A percentile compares a stretch with the other conserved stretches of the same genome.
These are phyloP conservation scores for Rhizopogon vesiculosus DNA, from an alignment of 768 basidiomycete species.

Conservation along the genomic window DNA sequence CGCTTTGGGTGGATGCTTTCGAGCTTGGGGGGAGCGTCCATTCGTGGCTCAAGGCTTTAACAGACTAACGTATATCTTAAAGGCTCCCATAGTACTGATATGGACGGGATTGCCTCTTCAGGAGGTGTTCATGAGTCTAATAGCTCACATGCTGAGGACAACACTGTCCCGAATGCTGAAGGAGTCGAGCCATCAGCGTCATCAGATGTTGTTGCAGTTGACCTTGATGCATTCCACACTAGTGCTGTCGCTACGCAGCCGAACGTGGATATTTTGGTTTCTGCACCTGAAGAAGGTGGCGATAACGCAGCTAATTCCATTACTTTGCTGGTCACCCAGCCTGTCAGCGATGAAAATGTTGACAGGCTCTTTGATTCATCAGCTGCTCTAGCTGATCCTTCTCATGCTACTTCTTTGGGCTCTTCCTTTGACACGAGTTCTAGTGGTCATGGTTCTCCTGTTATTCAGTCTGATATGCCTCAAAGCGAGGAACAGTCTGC, in stretches of 20 bases:
- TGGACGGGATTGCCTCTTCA: constrained; percentile 28
- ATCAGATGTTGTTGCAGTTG: constrained; percentile 14
- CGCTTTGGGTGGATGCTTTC: constrained; percentile 44
- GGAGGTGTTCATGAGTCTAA: constrained; percentile 15
- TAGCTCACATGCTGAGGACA: constrained; percentile 14
- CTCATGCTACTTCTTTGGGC: constrained; percentile 29
- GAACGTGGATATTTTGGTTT: constrained; percentile 16
- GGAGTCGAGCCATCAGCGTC: constrained; percentile 22
- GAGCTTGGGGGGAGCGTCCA: constrained; percentile 38
- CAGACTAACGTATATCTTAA: constrained; percentile 50
- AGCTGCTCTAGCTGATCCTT: constrained; percentile 21
- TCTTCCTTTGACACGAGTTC: constrained; percentile 42
- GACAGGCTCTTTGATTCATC: constrained; percentile 15
- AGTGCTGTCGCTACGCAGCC: constrained; percentile 17
- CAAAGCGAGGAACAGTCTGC: constrained; percentile 36
- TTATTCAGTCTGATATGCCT: constrained; percentile 38
- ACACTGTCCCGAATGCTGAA: constrained; percentile 13
- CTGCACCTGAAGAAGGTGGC: constrained; percentile 14
- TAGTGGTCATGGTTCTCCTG: constrained; percentile 34
- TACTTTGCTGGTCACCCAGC: constrained; percentile 17
- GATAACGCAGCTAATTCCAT: constrained; percentile 10
- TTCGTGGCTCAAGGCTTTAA: constrained; percentile 39
- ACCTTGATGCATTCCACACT: constrained; percentile 7
- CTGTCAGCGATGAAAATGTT: constrained; percentile 16
- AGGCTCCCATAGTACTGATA: constrained; percentile 36